Conservation (phyloP, 2,329 filamentous ascomycete genomes). For the Epichloe bromicola region DNA sequence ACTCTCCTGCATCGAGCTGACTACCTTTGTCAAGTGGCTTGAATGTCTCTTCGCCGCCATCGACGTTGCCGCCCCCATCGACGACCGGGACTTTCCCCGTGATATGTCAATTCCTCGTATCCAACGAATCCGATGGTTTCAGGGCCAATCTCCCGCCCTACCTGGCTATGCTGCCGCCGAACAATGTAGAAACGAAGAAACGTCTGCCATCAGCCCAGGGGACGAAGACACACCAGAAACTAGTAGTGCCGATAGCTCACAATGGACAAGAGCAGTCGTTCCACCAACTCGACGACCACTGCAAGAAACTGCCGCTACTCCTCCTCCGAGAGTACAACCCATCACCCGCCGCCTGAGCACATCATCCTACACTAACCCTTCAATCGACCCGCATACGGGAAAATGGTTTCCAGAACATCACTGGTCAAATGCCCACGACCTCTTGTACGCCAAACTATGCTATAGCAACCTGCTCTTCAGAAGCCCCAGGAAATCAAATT, state of each 20-base stretch:
- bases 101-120: constrained; percentile 50
- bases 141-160: constrained; percentile 22
- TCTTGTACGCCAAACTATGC: constrained; percentile 47
- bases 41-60: constrained; percentile 60
- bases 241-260: constrained; percentile 3
- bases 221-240: neutral
- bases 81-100: constrained; percentile 52
- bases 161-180: constrained; percentile 5
- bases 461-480: constrained; percentile 45
- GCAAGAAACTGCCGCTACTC: constrained; percentile 8
- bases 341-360: constrained; percentile 27
- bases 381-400: constrained; percentile 33
- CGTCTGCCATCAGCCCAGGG: neutral
- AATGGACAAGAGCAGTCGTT: neutral
- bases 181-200: constrained; percentile 2
- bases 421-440: constrained; percentile 43
- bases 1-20: constrained; percentile 50
- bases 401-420: constrained; percentile 44
- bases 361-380: constrained; percentile 31
- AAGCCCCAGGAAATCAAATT: constrained; percentile 44
- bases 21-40: constrained; percentile 55
- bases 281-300: constrained; percentile 5
- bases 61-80: constrained; percentile 55
- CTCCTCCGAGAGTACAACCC: constrained; percentile 18
- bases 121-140: constrained; percentile 38